Percentiles rank a stretch among this genome's conserved stretches.
Conservation (phyloP, 1,139 yeast genomes). For the Yamadazyma mexicana region DNA sequence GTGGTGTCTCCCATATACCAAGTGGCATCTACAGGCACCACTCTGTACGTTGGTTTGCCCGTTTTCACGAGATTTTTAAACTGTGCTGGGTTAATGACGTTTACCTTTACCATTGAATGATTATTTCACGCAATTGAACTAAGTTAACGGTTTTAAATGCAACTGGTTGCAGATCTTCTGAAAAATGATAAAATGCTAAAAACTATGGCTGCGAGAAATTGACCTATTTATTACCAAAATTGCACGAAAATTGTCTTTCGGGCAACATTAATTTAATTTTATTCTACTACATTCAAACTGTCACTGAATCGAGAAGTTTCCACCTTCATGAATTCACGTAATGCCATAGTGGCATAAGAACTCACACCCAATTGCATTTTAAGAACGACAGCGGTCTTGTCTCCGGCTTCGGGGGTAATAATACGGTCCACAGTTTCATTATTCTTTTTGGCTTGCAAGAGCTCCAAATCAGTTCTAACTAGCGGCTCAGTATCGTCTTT, state of each 20-base stretch:
- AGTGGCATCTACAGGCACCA: constrained; percentile 80
- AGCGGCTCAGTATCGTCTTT: constrained; percentile 64
- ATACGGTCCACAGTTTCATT: constrained; percentile 21
- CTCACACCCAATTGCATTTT: constrained; percentile 81
- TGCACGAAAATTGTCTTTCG: not conserved
- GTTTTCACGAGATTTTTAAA: constrained; percentile 11
- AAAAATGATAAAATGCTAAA: not conserved
- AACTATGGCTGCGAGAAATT: not conserved
- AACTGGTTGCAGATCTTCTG: too few relatives aligned
- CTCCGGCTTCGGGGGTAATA: constrained; percentile 34
- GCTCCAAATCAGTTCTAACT: constrained; percentile 79
- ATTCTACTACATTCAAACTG: constrained; percentile 16
- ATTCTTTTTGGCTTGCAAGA: constrained; percentile 47
- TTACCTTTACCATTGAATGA: constrained; percentile 9
- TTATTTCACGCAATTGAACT: too few relatives aligned
- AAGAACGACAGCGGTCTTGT: constrained; percentile 68
- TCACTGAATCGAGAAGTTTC: constrained; percentile 64
- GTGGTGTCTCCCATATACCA: constrained; percentile 88
- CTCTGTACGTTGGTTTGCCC: constrained; percentile 25
- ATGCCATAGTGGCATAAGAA: constrained; percentile 96
- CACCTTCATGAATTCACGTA: constrained; percentile 84
- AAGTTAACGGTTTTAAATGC: too few relatives aligned
- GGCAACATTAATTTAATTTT: not conserved
- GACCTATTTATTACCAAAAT: not conserved
- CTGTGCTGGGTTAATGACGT: constrained; percentile 10